A percentile compares a stretch with the other conserved stretches of the same genome.
phyloP scores from a whole-genome alignment of 2,329 filamentous ascomycete genomes.

The Verticillium longisporum region DNA sequence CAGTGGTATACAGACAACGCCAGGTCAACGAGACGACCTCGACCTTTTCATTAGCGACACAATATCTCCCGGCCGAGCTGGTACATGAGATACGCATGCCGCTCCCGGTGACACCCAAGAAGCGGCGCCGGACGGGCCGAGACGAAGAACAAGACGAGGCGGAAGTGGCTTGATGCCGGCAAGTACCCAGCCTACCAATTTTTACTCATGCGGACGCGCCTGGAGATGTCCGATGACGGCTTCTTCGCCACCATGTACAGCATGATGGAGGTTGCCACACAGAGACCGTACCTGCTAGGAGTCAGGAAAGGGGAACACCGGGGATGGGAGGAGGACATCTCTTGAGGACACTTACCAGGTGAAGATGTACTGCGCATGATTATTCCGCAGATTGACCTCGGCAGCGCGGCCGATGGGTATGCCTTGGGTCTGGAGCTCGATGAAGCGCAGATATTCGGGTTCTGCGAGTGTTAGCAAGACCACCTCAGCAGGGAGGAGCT shows the following conservation, averaged over 20 bases:
- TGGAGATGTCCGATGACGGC: conserved; percentile 64
- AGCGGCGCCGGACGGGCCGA: conserved; percentile 23
- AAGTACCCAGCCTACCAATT: conserved; percentile 51
- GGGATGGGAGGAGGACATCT: not conserved
- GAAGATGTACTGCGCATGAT: conserved; percentile 97
- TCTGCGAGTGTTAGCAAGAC: conserved; percentile 37
- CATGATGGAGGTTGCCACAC: conserved; percentile 85
- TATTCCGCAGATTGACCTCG: conserved; percentile 91
- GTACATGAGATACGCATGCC: conserved; percentile 76
- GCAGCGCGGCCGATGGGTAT: conserved; percentile 83
- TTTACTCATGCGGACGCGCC: conserved; percentile 69
- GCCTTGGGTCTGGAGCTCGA: conserved; percentile 71
- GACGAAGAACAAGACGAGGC: conserved; percentile 28
- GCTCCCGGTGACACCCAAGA: conserved; percentile 44
- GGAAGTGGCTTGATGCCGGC: conserved; percentile 26
- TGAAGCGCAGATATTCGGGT: conserved; percentile 69
- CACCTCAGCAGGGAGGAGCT: not conserved
- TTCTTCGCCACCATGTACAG: conserved; percentile 92
- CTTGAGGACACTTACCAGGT: conserved; percentile 63
- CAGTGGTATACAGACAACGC: conserved; percentile 57
- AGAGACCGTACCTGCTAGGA: conserved; percentile 70
- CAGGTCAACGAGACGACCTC: conserved; percentile 66
- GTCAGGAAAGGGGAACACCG: conserved; percentile 1
- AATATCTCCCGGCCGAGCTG: conserved; percentile 73
- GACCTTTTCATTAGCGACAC: conserved; percentile 78